Percentiles rank a stretch among this genome's conserved stretches.
These are phyloP conservation scores for Dioscorea dumetorum DNA, from an alignment of 106 monocot genomes.

Conservation along the genomic window DNA sequence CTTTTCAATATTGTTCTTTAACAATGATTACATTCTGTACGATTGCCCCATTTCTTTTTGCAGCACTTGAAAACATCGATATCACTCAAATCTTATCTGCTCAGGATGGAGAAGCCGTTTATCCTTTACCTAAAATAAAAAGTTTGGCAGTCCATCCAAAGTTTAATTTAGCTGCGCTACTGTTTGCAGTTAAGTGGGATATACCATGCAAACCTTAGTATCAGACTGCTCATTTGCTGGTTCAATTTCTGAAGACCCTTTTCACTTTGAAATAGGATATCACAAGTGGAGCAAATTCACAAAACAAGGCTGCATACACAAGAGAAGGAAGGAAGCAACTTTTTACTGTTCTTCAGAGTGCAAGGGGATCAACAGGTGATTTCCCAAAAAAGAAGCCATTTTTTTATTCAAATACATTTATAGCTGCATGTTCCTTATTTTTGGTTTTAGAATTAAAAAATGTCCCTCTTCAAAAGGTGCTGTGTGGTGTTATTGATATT, in stretches of 20 bases:
- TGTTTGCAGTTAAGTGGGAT: constrained; percentile 71
- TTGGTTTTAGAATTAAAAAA: too few species aligned
- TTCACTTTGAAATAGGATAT: constrained; percentile 42
- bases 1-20: too few species aligned
- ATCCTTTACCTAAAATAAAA: constrained; percentile 84
- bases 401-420: too few species aligned
- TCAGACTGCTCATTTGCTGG: not conserved
- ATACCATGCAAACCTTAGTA: not conserved
- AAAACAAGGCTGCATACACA: constrained; percentile 77
- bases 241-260: not conserved
- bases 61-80: constrained; percentile 88
- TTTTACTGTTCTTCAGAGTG: constrained; percentile 93
- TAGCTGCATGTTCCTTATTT: too few species aligned
- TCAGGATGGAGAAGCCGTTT: constrained; percentile 91
- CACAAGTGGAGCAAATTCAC: constrained; percentile 41
- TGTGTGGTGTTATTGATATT: too few species aligned
- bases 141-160: constrained; percentile 82
- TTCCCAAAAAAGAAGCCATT: not conserved
- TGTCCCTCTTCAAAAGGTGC: too few species aligned
- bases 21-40: not conserved
- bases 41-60: constrained; percentile 12
- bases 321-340: constrained; percentile 95
- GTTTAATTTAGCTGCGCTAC: constrained; percentile 71
- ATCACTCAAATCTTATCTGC: constrained; percentile 70
- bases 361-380: constrained; percentile 88